A percentile compares a stretch with the other conserved stretches of the same genome.
These are phyloP conservation scores for Penicillium sp. DNA, from an alignment of 2,329 filamentous ascomycete species.

Conservation along the genomic window DNA sequence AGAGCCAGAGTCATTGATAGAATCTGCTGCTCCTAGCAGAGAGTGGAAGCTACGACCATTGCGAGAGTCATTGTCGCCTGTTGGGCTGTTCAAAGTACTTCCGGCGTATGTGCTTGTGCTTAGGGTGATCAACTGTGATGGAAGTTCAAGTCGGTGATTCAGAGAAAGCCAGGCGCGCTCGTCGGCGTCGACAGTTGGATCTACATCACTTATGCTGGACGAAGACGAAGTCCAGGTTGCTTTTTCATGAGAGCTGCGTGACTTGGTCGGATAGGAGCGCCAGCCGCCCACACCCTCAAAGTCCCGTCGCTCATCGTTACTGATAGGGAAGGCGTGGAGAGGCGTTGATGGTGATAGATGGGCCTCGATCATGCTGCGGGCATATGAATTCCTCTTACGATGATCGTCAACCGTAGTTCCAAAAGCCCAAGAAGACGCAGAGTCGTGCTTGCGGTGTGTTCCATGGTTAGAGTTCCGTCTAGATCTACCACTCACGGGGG, in stretches of 20 bases:
- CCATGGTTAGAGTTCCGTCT: conserved; percentile 29
- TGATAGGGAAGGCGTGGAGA: conserved; percentile 27
- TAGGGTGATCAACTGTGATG: conserved; percentile 30
- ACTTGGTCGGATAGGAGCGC: conserved; percentile 27
- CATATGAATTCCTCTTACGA: conserved; percentile 17
- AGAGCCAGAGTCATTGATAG: conserved; percentile 1
- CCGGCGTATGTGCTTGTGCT: conserved; percentile 11
- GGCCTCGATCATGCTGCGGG: conserved; percentile 22
- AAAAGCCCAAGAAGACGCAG: conserved; percentile 6
- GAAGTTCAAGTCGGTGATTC: conserved; percentile 41
- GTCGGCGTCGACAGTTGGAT: conserved; percentile 26
- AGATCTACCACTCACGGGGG: conserved; percentile 22
- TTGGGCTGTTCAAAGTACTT: conserved; percentile 13
- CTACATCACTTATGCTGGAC: conserved; percentile 23
- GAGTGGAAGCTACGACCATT: conserved; percentile 5
- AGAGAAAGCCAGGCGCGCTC: conserved; percentile 42
- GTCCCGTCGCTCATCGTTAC: conserved; percentile 40
- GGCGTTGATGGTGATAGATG: conserved; percentile 17
- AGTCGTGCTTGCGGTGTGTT: conserved; percentile 13
- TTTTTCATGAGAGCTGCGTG: conserved; percentile 20
- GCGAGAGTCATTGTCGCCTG: conserved; percentile 3
- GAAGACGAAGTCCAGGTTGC: conserved; percentile 27
- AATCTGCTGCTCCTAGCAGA: conserved; percentile 7
- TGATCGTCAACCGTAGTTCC: conserved; percentile 11
- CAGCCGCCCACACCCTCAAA: conserved; percentile 49